A percentile compares a stretch with the other conserved stretches of the same genome.
These are phyloP conservation scores for Selaginella moellendorffii DNA, from an alignment of 75 land plant genomes.

Conservation along the genomic window DNA sequence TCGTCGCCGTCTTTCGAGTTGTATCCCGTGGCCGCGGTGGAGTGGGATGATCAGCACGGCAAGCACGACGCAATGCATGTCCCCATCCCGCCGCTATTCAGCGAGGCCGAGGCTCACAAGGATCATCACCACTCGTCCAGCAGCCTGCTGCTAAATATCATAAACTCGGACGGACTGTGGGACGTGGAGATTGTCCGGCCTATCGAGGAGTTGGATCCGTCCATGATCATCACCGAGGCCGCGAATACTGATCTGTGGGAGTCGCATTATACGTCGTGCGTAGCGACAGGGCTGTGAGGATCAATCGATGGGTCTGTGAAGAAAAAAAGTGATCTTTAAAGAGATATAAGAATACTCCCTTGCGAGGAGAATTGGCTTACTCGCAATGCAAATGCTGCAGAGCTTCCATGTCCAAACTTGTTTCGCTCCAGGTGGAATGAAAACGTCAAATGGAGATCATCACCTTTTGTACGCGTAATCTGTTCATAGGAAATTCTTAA, in stretches of 20 bases:
- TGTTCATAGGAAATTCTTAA: too few relatives aligned
- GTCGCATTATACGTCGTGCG: background rate
- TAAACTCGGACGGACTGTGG: constrained; percentile 1
- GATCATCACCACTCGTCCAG: background rate
- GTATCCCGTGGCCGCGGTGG: background rate
- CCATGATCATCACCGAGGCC: background rate
- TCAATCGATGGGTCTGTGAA: too few relatives aligned
- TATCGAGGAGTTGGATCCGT: background rate
- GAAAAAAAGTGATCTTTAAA: too few relatives aligned
- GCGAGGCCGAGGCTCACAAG: background rate
- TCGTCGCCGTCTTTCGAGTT: background rate
- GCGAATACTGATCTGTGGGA: background rate
- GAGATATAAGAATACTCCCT: too few relatives aligned
- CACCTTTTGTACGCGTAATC: too few relatives aligned
- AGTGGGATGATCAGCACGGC: background rate
- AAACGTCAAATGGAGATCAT: too few relatives aligned
- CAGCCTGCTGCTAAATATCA: background rate
- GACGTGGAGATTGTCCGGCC: constrained; percentile 1
- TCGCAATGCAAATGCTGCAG: too few relatives aligned
- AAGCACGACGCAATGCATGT: too few relatives aligned
- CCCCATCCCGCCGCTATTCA: background rate
- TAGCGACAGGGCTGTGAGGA: background rate
- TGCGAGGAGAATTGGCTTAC: too few relatives aligned
- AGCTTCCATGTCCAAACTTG: too few relatives aligned
- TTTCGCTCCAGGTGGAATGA: too few relatives aligned